phyloP scores from a whole-genome alignment of 306 rosid genomes.

The Lathyrus sativus region DNA sequence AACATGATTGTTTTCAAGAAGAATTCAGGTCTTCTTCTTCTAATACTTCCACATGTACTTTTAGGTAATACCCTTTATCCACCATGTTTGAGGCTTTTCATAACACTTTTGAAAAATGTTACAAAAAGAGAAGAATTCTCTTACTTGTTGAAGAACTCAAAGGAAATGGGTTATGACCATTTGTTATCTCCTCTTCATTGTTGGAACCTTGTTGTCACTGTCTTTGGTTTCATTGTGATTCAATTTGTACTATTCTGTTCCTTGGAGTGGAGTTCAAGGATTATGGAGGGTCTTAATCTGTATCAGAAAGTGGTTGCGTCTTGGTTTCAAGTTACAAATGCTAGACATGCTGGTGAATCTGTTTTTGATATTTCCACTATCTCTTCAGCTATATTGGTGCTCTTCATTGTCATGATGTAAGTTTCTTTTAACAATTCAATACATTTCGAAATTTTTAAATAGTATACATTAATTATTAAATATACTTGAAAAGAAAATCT shows the following conservation, averaged over 20 bases:
- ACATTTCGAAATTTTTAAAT: too few species aligned
- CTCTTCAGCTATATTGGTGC: constrained; percentile 64
- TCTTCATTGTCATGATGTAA: constrained; percentile 72
- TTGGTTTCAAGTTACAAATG: constrained; percentile 53
- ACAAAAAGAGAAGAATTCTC: constrained; percentile 49
- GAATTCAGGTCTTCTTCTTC: constrained; percentile 64
- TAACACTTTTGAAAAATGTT: constrained; percentile 46
- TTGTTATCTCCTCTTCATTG: constrained; percentile 49
- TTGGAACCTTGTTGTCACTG: constrained; percentile 46
- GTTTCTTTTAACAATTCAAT: constrained; percentile 1
- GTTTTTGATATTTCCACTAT: constrained; percentile 64
- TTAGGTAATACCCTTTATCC: constrained; percentile 73
- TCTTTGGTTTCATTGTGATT: constrained; percentile 42
- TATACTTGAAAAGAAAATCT: too few species aligned
- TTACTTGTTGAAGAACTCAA: constrained; percentile 43
- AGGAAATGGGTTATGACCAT: constrained; percentile 51
- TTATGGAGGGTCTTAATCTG: constrained; percentile 55
- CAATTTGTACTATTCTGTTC: constrained; percentile 56
- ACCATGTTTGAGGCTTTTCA: constrained; percentile 44
- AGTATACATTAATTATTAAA: too few species aligned
- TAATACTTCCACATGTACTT: constrained; percentile 46
- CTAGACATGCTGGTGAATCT: constrained; percentile 68
- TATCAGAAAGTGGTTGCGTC: constrained; percentile 59
- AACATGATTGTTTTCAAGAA: constrained; percentile 72
- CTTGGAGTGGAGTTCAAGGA: constrained; percentile 63